A percentile compares a stretch with the other conserved stretches of the same genome.
phyloP scores from a whole-genome alignment of 495 filamentous ascomycete genomes.

The Penicillium salamii region DNA sequence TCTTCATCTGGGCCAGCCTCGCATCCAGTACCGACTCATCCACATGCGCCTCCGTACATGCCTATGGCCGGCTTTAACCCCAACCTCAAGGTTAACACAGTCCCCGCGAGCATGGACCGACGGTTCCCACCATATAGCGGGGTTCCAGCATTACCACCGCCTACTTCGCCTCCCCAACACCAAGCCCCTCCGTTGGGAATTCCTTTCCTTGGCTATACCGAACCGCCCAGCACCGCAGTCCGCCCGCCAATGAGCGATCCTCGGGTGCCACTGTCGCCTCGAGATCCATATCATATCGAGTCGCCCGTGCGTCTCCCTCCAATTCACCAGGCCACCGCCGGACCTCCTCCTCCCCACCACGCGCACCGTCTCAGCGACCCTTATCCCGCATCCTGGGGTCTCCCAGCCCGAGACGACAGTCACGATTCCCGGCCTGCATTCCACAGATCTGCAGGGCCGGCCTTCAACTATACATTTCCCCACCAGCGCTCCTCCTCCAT shows the following conservation, averaged over 20 bases:
- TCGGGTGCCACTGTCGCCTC: constrained; percentile 26
- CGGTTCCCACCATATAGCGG: constrained; percentile 27
- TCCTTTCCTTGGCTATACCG: constrained; percentile 30
- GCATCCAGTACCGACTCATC: constrained; percentile 23
- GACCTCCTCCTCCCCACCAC: constrained; percentile 21
- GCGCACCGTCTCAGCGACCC: constrained; percentile 41
- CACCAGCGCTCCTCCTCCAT: constrained; percentile 26
- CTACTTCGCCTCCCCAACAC: constrained; percentile 39
- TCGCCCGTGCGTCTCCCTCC: constrained; percentile 44
- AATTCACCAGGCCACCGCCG: constrained; percentile 35
- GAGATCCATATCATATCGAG: constrained; percentile 30
- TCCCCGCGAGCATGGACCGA: constrained; percentile 30
- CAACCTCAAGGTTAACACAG: constrained; percentile 21
- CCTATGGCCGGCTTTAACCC: constrained; percentile 32
- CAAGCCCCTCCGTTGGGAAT: constrained; percentile 22
- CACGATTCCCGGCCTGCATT: constrained; percentile 20
- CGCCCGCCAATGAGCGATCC: constrained; percentile 29
- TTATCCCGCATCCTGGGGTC: constrained; percentile 32
- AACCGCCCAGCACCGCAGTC: constrained; percentile 20
- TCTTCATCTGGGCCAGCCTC: constrained; percentile 36
- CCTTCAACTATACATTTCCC: constrained; percentile 25
- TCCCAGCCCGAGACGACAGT: constrained; percentile 21
- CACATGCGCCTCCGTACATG: constrained; percentile 30
- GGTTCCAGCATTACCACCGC: constrained; percentile 26
- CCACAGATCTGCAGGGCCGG: constrained; percentile 25